Evolutionary conservation across 805 yeast genomes (phyloP), one percentile per base, ranked within the genome.

Genomic region (Yarrowia porcina): DNA sequence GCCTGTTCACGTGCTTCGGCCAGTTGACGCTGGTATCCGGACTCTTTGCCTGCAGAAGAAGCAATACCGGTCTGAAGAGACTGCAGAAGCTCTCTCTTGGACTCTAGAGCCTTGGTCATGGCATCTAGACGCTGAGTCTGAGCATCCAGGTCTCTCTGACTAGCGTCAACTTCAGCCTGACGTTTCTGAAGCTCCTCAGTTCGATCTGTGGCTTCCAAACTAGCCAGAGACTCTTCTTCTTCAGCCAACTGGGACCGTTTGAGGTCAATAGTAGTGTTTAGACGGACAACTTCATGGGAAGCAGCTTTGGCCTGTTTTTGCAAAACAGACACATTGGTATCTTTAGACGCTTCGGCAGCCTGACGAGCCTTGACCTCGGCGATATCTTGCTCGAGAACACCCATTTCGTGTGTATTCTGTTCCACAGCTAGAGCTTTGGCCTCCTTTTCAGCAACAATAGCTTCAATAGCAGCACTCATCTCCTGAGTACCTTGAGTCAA

Each of bases 1-100:
- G 86, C 72, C 39, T 77, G 79, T 23, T 80, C 80, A 67, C 86
- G 87, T 9, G 83, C 84, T 50, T 83, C 84, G 64, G 83, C 82
- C 42, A 91, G 74, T 68, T 90, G 96, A 2, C 86, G 80, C 65
- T 80, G 76, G 73, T 89, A 92, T 9, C 97, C 97, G 33, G 88
- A 86, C 68, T 86, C 87, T 0, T 86, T 77, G 0, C 85, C 80
- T 62, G 96, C 97, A 64, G 83, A 85, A 0, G 96, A 83, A 0
- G 97, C 88, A n/a, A 92, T 85, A 69, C 97, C 97, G 0, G 97
- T 90, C 0, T 91, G 85, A 41, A 92, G 77, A 0, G 96, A 86
- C 0, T 94, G 88, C 10, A 90, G 75, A 11, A 92, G 78, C 65
- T 92, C 97, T 68, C 89, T 93, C 67, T 88, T 89, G 64, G 78